These are phyloP conservation scores for Triticum turgidum DNA, from an alignment of 176 grass and related monocot species.

Conservation along the genomic window DNA sequence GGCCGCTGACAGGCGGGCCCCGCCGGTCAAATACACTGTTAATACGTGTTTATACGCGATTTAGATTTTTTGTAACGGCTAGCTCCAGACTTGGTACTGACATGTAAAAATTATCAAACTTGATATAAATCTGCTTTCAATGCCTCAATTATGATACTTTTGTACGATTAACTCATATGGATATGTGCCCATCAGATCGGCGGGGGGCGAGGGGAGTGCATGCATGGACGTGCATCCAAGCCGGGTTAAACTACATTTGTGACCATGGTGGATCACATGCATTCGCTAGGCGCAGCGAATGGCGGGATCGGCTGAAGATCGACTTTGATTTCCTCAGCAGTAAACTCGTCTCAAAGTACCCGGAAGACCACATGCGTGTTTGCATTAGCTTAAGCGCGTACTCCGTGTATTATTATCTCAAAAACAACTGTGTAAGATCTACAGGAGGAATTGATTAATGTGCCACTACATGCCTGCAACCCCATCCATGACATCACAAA, in stretches of 20 bases:
- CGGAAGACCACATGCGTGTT: slow-evolving; percentile 28
- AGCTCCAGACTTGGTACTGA: no score
- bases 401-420: slow-evolving; percentile 1
- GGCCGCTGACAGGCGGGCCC: no score
- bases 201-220: not conserved
- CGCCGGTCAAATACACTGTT: no score
- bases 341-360: slow-evolving; percentile 13
- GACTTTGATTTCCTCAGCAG: slow-evolving; percentile 4
- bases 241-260: not conserved
- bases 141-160: no score
- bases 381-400: slow-evolving; percentile 10
- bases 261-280: not conserved
- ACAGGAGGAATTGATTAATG: slow-evolving; percentile 29
- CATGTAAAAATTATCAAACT: no score
- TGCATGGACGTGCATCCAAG: not conserved
- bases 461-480: slow-evolving; percentile 17
- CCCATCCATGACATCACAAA: slow-evolving; percentile 36
- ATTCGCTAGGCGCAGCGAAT: not conserved
- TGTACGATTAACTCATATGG: no score
- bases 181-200: not conserved
- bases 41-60: no score
- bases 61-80: no score
- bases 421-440: slow-evolving; percentile 15
- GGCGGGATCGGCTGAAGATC: slow-evolving; percentile 20
- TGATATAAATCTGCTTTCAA: no score